Evolutionary conservation across 495 filamentous ascomycete species (phyloP).

Genomic region (Aspergillus affinis): DNA sequence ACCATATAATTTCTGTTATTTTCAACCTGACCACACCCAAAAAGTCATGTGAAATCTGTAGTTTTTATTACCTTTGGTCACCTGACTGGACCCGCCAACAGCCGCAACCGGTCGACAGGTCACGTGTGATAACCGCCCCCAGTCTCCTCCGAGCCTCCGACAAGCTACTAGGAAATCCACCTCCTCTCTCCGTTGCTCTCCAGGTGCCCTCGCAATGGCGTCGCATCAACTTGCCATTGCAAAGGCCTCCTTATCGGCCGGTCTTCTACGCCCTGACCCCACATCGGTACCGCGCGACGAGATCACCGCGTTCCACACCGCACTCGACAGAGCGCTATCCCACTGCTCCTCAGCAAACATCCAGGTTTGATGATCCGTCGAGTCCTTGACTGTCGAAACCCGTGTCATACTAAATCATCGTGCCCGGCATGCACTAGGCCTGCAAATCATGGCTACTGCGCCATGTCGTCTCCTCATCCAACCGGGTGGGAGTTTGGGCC

Average conservation of each 20-base stretch:
- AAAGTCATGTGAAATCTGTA: no score
- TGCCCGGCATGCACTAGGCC: constrained; percentile 62
- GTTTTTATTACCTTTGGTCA: no score
- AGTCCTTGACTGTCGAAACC: constrained; percentile 31
- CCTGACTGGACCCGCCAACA: no score
- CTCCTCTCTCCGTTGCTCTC: background rate
- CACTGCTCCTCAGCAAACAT: constrained; percentile 82
- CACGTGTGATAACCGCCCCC: constrained; percentile 9
- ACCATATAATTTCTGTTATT: no score
- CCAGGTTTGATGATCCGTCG: constrained; percentile 76
- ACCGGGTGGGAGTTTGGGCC: constrained; percentile 63
- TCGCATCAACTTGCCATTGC: constrained; percentile 77
- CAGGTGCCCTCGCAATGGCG: constrained; percentile 49
- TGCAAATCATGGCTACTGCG: constrained; percentile 83
- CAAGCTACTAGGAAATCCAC: background rate
- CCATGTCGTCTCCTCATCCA: constrained; percentile 66
- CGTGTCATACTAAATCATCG: constrained; percentile 54
- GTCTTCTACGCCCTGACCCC: constrained; percentile 75
- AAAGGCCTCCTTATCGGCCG: constrained; percentile 75
- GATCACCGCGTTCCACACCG: constrained; percentile 67
- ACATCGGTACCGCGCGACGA: constrained; percentile 66
- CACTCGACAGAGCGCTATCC: constrained; percentile 64
- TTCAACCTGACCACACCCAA: no score
- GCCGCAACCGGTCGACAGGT: background rate
- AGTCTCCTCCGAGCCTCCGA: background rate